Evolutionary conservation across 2,329 filamentous ascomycete species (phyloP).

Genomic region (Lachnellula willkommii): DNA sequence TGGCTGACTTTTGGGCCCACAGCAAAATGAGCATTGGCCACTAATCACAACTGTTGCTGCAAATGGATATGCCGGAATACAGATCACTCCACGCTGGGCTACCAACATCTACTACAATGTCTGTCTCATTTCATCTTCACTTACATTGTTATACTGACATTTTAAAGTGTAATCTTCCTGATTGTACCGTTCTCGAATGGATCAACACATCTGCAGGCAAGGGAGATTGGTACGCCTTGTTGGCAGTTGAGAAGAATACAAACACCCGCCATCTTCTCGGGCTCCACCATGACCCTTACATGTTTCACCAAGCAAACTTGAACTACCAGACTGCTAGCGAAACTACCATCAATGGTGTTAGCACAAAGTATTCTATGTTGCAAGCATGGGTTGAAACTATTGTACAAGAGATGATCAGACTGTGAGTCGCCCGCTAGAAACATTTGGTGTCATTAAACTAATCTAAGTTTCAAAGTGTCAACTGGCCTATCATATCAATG

Average conservation of each 20-base stretch:
- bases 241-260: conserved; percentile 45
- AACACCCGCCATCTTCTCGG: conserved; percentile 53
- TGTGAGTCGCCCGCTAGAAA: conserved; percentile 24
- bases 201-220: conserved; percentile 51
- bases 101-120: conserved; percentile 59
- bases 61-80: conserved; percentile 52
- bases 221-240: conserved; percentile 48
- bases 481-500: conserved; percentile 49
- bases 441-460: not conserved
- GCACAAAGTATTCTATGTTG: conserved; percentile 22
- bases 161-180: conserved; percentile 49
- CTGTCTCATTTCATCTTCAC: conserved; percentile 25
- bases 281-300: conserved; percentile 35
- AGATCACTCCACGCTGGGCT: conserved; percentile 55
- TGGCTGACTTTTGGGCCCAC: conserved; percentile 10
- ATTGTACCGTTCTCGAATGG: conserved; percentile 55
- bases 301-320: conserved; percentile 58
- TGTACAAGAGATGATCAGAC: conserved; percentile 23
- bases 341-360: conserved; percentile 25
- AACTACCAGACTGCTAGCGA: conserved; percentile 42
- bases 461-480: conserved; percentile 32
- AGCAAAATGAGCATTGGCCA: conserved; percentile 44
- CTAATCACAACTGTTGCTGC: conserved; percentile 44
- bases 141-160: not conserved
- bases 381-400: conserved; percentile 30